These are phyloP conservation scores for Xenoacremonium recifei DNA, from an alignment of 2,329 filamentous ascomycete species.

Conservation along the genomic window DNA sequence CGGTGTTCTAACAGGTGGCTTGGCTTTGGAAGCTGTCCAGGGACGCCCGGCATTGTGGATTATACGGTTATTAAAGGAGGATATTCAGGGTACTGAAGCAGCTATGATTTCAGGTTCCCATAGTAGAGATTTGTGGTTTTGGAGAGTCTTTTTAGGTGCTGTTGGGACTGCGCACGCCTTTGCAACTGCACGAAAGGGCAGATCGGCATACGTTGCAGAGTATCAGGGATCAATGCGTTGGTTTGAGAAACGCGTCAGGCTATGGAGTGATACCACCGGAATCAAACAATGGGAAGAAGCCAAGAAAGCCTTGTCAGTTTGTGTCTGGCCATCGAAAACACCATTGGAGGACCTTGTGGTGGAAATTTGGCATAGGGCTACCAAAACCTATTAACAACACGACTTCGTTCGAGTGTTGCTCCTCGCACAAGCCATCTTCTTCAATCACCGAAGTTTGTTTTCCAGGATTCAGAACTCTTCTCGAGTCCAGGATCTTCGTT, in stretches of 20 bases:
- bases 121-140: not conserved
- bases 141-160: not conserved
- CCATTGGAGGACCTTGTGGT: not conserved
- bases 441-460: too few species aligned
- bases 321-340: not conserved
- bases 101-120: not conserved
- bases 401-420: too few species aligned
- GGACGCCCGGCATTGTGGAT: not conserved
- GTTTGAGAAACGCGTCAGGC: not conserved
- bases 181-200: not conserved
- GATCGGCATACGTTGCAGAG: not conserved
- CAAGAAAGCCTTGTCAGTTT: not conserved
- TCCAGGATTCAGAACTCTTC: too few species aligned
- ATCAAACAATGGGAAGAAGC: not conserved
- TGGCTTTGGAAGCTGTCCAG: not conserved
- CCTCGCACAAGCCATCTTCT: too few species aligned
- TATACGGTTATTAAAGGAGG: not conserved
- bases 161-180: not conserved
- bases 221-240: not conserved
- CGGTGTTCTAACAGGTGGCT: not conserved
- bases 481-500: too few species aligned
- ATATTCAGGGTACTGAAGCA: not conserved
- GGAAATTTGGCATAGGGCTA: not conserved
- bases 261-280: not conserved
- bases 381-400: too few species aligned